Base-by-base conservation (phyloP, 139 green algal species). In the Chlorokybus atmophyticus region DNA sequence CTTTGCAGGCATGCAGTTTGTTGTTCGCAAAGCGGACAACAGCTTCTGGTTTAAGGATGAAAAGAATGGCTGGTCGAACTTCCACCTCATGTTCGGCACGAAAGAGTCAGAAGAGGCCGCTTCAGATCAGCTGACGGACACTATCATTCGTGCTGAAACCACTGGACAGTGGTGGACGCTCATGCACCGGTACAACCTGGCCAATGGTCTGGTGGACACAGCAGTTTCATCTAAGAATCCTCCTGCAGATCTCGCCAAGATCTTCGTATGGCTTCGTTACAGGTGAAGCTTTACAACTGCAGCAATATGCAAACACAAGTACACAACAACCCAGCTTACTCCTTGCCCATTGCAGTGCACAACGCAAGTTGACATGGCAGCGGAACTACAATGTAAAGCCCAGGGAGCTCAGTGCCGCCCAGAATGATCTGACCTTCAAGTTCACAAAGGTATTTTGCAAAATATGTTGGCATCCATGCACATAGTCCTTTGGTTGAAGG, bases 311-410 rank as follows among this genome's bases (percentile, higher is more conserved):
- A n/a, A n/a, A n/a, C n/a, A n/a, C n/a, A n/a, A n/a, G n/a, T n/a
- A n/a, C n/a, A n/a, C n/a, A n/a, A n/a, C n/a, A n/a, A n/a, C n/a
- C n/a, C n/a, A n/a, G n/a, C n/a, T n/a, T n/a, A n/a, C n/a, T n/a
- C n/a, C n/a, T n/a, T n/a, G n/a, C n/a, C n/a, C n/a, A n/a, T n/a
- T n/a, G n/a, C n/a, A n/a, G n/a, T n/a, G n/a, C n/a, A n/a, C n/a
- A n/a, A n/a, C 80, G 87, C 57, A 81, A 94, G 70, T 81, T 96
- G 29, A 94, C 86, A 5, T 95, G 87, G 87, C 87, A 96, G 83
- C 71, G 85, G 59, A 94, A 95, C 79, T 96, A 96, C 79, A 96
- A 96, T 82, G 94, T 86, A 40, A 88, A 96, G 77, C 60, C 67
- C 14, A 29, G 61, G 31, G 61, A 69, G 51, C 60, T 70, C 21